Evolutionary conservation across 257 asterid genomes (phyloP).

Genomic region (Nemophila menziesii): DNA sequence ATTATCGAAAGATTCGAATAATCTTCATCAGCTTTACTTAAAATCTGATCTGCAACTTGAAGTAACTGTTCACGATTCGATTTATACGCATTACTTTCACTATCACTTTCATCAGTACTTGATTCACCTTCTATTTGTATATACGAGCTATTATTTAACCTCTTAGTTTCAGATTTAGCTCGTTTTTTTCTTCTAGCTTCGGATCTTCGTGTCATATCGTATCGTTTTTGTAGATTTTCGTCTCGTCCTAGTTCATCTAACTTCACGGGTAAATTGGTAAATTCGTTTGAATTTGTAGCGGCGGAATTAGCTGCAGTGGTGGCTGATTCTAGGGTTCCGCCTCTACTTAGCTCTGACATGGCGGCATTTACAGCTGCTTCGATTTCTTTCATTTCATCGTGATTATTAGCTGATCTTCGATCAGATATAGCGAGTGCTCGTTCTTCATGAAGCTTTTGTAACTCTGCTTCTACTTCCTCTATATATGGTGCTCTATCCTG

Average conservation of each 20-base stretch:
- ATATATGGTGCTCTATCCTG: slow-evolving; percentile 93
- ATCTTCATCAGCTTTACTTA: slow-evolving; percentile 82
- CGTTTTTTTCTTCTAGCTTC: slow-evolving; percentile 56
- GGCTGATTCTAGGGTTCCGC: slow-evolving; percentile 52
- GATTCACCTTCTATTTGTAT: slow-evolving; percentile 83
- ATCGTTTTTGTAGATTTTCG: slow-evolving; percentile 57
- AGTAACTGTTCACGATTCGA: slow-evolving; percentile 67
- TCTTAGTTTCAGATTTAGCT: slow-evolving; percentile 57
- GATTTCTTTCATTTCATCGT: slow-evolving; percentile 70
- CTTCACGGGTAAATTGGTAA: slow-evolving; percentile 55
- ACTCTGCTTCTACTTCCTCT: slow-evolving; percentile 90
- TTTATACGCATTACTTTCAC: slow-evolving; percentile 67
- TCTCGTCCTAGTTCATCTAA: slow-evolving; percentile 90
- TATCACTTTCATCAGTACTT: slow-evolving; percentile 96
- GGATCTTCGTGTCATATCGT: slow-evolving; percentile 65
- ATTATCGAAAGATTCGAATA: slow-evolving; percentile 66
- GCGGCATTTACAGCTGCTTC: slow-evolving; percentile 70
- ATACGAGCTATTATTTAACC: slow-evolving; percentile 39
- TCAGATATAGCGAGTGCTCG: slow-evolving; percentile 68
- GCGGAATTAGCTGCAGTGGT: too few species aligned
- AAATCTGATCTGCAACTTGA: slow-evolving; percentile 64
- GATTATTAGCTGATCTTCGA: slow-evolving; percentile 73
- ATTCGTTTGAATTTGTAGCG: slow-evolving; percentile 41
- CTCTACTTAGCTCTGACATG: slow-evolving; percentile 39
- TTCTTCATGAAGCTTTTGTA: slow-evolving; percentile 79